phyloP scores from a whole-genome alignment of 768 basidiomycete genomes.

The Tulasnella sp. region DNA sequence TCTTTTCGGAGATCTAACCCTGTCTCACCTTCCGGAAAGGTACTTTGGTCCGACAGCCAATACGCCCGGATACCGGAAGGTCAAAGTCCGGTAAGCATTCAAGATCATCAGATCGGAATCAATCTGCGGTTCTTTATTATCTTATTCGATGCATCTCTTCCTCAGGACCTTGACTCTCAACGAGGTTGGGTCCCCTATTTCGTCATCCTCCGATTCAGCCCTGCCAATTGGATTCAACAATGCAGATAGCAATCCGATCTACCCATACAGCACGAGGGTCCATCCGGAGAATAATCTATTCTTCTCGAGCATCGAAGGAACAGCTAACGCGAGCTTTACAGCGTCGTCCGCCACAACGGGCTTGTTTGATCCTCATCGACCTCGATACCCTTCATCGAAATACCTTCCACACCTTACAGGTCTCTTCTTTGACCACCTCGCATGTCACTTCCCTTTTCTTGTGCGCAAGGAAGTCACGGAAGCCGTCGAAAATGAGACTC shows the following conservation, averaged over 20 bases:
- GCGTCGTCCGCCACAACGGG: not conserved
- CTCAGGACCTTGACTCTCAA: slow-evolving; percentile 6
- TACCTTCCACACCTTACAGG: slow-evolving; percentile 65
- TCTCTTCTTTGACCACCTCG: slow-evolving; percentile 58
- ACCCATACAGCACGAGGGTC: slow-evolving; percentile 16
- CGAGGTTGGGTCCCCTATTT: not conserved
- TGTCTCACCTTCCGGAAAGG: slow-evolving; percentile 2
- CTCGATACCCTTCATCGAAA: slow-evolving; percentile 48
- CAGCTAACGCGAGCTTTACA: not conserved
- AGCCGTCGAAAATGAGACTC: slow-evolving; percentile 41
- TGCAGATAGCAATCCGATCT: not conserved
- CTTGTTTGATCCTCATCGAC: slow-evolving; percentile 59
- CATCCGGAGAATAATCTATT: slow-evolving; percentile 21
- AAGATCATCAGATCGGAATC: not conserved
- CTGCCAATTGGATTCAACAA: not conserved
- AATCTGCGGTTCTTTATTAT: not conserved
- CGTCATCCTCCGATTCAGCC: not conserved
- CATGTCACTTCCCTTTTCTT: slow-evolving; percentile 56
- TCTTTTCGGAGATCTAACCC: not conserved
- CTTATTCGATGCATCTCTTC: not conserved
- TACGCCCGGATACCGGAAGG: slow-evolving; percentile 15
- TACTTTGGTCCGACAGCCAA: slow-evolving; percentile 18
- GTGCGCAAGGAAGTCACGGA: slow-evolving; percentile 52
- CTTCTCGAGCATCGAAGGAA: slow-evolving; percentile 16
- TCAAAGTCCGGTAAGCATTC: slow-evolving; percentile 15